phyloP scores from a whole-genome alignment of 1,284 basidiomycete species.

The Athelia psychrophila region DNA sequence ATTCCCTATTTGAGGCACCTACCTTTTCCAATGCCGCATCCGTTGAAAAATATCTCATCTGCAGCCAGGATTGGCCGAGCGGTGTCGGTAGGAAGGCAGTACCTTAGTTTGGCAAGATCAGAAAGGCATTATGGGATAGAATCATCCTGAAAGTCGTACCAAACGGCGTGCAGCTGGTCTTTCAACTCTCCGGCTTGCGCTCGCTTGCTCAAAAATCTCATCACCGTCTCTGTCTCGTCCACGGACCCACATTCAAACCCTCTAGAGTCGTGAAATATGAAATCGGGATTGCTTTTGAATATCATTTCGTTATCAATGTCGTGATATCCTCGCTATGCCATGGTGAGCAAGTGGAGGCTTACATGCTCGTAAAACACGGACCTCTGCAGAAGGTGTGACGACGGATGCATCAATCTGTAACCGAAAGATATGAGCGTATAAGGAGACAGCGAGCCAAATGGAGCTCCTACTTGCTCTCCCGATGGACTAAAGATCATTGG shows the following conservation, averaged over 20 bases:
- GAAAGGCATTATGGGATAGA: too few species aligned
- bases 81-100: conserved; percentile 17
- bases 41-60: conserved; percentile 20
- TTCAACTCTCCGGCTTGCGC: conserved; percentile 8
- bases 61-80: conserved; percentile 14
- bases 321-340: conserved; percentile 17
- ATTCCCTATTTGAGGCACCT: background rate
- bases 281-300: conserved; percentile 19
- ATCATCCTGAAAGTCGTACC: conserved; percentile 8
- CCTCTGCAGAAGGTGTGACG: background rate
- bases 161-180: conserved; percentile 25
- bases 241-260: conserved; percentile 21
- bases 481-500: conserved; percentile 12
- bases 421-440: background rate
- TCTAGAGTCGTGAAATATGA: conserved; percentile 24
- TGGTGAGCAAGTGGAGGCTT: background rate
- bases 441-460: too few species aligned
- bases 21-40: conserved; percentile 15
- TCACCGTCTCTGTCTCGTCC: conserved; percentile 15
- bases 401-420: background rate
- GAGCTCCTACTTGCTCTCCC: conserved; percentile 3
- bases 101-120: conserved; percentile 12
- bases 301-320: conserved; percentile 15
- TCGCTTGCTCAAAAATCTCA: conserved; percentile 14
- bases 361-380: background rate